Evolutionary conservation across 257 asterid species (phyloP).

Genomic region (Mentha longifolia): DNA sequence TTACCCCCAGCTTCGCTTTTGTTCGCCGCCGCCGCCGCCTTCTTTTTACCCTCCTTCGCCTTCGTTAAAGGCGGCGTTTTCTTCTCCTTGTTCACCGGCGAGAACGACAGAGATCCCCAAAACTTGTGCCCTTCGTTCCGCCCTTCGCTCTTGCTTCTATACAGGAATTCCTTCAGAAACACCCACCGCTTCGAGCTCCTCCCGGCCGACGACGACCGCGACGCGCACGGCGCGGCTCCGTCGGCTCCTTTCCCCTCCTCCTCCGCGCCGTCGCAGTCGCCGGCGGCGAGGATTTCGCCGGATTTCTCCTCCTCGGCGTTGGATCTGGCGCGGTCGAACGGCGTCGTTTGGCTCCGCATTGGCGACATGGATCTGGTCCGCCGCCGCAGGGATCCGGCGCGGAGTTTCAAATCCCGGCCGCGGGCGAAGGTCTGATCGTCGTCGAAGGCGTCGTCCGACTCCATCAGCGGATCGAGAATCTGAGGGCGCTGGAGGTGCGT

Average conservation of each 20-base stretch:
- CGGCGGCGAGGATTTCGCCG: neutral
- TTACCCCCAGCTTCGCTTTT: conserved; percentile 44
- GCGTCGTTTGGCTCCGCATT: conserved; percentile 30
- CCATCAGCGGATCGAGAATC: conserved; percentile 54
- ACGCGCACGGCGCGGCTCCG: conserved; percentile 59
- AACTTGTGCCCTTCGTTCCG: conserved; percentile 62
- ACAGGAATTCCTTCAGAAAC: conserved; percentile 76
- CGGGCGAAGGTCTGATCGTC: conserved; percentile 39
- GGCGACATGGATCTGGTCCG: conserved; percentile 96
- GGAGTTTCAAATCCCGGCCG: conserved; percentile 63
- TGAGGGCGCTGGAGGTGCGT: conserved; percentile 68
- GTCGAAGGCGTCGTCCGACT: conserved; percentile 46
- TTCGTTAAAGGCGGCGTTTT: conserved; percentile 35
- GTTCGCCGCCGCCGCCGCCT: conserved; percentile 36
- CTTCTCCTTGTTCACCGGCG: conserved; percentile 66
- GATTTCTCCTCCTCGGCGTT: neutral
- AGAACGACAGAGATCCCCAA: conserved; percentile 68
- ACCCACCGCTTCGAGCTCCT: conserved; percentile 80
- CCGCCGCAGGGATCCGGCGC: conserved; percentile 69
- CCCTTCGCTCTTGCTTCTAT: conserved; percentile 91
- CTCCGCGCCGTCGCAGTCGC: neutral
- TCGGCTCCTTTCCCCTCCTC: conserved; percentile 18
- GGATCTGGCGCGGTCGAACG: conserved; percentile 46
- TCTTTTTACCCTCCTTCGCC: conserved; percentile 42
- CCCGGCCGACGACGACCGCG: conserved; percentile 84